phyloP scores from a whole-genome alignment of 495 filamentous ascomycete species.

The Penicillium parvum region DNA sequence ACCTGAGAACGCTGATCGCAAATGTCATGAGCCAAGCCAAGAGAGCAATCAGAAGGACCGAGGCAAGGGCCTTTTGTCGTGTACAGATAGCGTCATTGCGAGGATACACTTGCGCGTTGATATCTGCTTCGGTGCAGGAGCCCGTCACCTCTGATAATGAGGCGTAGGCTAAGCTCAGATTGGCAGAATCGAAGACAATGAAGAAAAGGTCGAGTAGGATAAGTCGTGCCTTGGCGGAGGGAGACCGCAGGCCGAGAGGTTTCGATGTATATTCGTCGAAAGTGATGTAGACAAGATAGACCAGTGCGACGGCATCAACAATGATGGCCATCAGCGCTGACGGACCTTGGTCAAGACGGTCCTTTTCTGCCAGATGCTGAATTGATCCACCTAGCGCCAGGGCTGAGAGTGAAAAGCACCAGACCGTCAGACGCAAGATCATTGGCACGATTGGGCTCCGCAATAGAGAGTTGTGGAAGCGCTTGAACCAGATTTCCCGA shows the following conservation, averaged over 20 bases:
- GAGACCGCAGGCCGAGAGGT: constrained; percentile 78
- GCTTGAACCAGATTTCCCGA: constrained; percentile 52
- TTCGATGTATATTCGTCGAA: constrained; percentile 96
- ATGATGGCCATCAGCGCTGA: constrained; percentile 87
- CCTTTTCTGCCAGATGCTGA: constrained; percentile 52
- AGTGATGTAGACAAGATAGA: constrained; percentile 89
- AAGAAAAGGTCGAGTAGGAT: constrained; percentile 91
- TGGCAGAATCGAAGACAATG: constrained; percentile 92
- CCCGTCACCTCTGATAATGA: constrained; percentile 69
- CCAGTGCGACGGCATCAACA: constrained; percentile 81
- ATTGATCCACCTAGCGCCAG: constrained; percentile 77
- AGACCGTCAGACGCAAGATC: constrained; percentile 74
- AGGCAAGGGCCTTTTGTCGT: constrained; percentile 72
- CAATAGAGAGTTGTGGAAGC: constrained; percentile 55
- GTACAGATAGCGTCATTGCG: constrained; percentile 54
- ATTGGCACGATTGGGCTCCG: constrained; percentile 82
- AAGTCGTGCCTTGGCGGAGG: constrained; percentile 78
- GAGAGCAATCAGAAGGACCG: constrained; percentile 76
- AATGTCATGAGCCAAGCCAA: constrained; percentile 90
- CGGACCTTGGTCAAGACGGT: constrained; percentile 52
- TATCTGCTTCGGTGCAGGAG: constrained; percentile 46
- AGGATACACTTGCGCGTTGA: constrained; percentile 34
- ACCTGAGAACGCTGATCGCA: constrained; percentile 81
- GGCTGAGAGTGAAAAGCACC: constrained; percentile 75
- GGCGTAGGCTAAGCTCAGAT: constrained; percentile 83